Base-by-base conservation (phyloP, 495 filamentous ascomycete genomes). In the Aspergillus leporis region DNA sequence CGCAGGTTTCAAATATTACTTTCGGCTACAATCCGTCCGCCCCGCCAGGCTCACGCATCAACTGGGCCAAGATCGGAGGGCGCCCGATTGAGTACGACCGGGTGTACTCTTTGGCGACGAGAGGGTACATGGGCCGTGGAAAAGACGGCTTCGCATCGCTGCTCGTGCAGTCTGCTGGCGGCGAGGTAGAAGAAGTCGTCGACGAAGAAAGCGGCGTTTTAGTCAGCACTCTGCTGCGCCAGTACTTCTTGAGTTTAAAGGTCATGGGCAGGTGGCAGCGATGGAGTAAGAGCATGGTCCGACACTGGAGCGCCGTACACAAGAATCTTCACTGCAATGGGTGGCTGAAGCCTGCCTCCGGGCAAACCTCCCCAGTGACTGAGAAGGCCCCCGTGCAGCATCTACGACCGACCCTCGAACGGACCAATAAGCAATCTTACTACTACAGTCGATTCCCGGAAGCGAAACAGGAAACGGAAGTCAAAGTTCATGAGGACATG, bases 201-300 rank as follows among this genome's bases (percentile, higher is more conserved):
- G 83, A 81, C 25, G 92, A 96, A 59, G 92, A 97, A 66, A 91
- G 89, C 56, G 92, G 92, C 8, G 83, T 95, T 5, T 71, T 97
- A 28, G 90, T 96, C 61, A 89, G 86, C 61, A 90, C 85, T 58
- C 86, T 97, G 58, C 76, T 97, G 22, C 84, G 92, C 4, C 92
- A 96, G 70, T 96, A 95, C 65, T 96, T 97, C 68, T 83, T 93
- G 78, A 87, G 85, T 12, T 74, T 95, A 18, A 91, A 90, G 57
- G 85, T 92, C 0, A 70, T 95, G 53, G 87, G 89, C 3, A 80
- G 81, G 62, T 96, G 92, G 92, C 79, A 79, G 48, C 72, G 80
- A 18, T 88, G 88, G 87, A 81, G 83, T 41, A 67, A 71, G 6
- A 76, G 73, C 62, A 66, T 91, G 61, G 74, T 76, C 0, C 72